A percentile compares a stretch with the other conserved stretches of the same genome.
These are phyloP conservation scores for Neurospora crassa DNA, from an alignment of 2,329 filamentous ascomycete species.

Conservation along the genomic window DNA sequence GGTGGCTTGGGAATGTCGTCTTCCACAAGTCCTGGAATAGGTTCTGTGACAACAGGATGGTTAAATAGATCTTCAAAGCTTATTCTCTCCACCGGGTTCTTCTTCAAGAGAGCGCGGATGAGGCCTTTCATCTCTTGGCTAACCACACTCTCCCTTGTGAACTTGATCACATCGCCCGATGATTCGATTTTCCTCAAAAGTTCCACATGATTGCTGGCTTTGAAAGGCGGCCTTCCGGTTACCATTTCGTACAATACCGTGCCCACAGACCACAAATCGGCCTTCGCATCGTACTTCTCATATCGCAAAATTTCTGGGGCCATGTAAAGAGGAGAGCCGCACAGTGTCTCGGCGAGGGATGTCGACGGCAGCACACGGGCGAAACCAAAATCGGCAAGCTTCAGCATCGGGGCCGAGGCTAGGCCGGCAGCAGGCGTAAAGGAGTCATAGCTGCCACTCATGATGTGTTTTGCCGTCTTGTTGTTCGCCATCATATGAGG, in stretches of 20 bases:
- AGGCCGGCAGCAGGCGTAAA: slow-evolving; percentile 74
- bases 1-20: slow-evolving; percentile 54
- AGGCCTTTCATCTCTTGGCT: slow-evolving; percentile 71
- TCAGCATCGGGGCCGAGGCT: slow-evolving; percentile 83
- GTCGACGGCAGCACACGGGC: slow-evolving; percentile 84
- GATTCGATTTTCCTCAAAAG: slow-evolving; percentile 85
- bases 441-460: slow-evolving; percentile 69
- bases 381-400: slow-evolving; percentile 98
- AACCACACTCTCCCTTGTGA: slow-evolving; percentile 62
- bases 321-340: slow-evolving; percentile 96
- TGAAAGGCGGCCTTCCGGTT: slow-evolving; percentile 79
- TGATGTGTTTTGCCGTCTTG: slow-evolving; percentile 57
- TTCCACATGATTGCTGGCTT: slow-evolving; percentile 90
- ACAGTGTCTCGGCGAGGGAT: slow-evolving; percentile 88
- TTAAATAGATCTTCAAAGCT: slow-evolving; percentile 80
- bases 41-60: slow-evolving; percentile 59
- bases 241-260: slow-evolving; percentile 96
- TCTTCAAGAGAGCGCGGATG: slow-evolving; percentile 72
- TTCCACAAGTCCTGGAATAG: slow-evolving; percentile 72
- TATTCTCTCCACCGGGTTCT: slow-evolving; percentile 75
- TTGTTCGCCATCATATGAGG: slow-evolving; percentile 56
- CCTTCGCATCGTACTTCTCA: slow-evolving; percentile 94
- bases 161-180: slow-evolving; percentile 75
- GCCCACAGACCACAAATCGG: slow-evolving; percentile 94
- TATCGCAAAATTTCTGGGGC: slow-evolving; percentile 95